Conservation (phyloP, 2,329 filamentous ascomycete species). For the Trichoderma sp. region DNA sequence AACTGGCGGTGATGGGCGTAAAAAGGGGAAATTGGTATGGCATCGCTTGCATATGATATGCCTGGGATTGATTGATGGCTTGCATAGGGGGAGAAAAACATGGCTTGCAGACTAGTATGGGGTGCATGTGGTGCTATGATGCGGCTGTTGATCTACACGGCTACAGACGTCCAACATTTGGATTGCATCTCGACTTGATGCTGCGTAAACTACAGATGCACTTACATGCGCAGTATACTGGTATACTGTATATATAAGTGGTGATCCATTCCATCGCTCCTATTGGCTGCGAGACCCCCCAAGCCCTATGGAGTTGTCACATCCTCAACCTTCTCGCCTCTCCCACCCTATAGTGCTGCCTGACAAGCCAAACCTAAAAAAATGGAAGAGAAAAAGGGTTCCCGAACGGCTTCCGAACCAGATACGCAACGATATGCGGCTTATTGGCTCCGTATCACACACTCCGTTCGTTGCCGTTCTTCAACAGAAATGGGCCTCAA, state of each 20-base stretch:
- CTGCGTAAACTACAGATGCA: too few species aligned
- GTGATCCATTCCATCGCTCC: too few species aligned
- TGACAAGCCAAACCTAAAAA: not conserved
- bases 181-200: too few species aligned
- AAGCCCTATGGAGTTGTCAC: not conserved
- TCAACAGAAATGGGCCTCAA: not conserved
- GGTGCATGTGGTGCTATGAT: not conserved
- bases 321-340: not conserved
- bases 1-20: not conserved
- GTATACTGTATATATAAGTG: too few species aligned
- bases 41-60: too few species aligned
- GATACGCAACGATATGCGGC: not conserved
- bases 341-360: not conserved
- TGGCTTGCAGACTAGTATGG: not conserved
- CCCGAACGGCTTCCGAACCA: not conserved
- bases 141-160: not conserved
- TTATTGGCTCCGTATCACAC: slow-evolving; percentile 6
- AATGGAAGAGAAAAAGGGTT: too few species aligned
- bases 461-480: not conserved
- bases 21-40: too few species aligned
- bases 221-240: too few species aligned
- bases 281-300: not conserved
- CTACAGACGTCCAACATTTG: too few species aligned
- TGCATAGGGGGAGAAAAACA: not conserved
- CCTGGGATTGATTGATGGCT: too few species aligned